Base-by-base conservation (phyloP, 192 early-diverging fungal species). In the Martensiomyces pterosporus region DNA sequence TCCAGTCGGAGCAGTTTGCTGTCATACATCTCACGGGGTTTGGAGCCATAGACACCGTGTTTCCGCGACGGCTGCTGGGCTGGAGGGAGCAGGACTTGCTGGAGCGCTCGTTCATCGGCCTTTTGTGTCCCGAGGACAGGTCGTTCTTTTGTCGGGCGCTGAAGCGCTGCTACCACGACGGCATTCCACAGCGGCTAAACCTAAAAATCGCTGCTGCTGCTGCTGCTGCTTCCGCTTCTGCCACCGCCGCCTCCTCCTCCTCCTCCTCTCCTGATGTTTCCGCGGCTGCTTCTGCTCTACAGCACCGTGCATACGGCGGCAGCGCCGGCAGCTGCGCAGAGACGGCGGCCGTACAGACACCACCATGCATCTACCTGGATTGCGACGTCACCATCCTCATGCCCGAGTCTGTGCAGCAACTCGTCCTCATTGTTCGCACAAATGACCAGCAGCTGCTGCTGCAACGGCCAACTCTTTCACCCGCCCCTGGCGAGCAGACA, bases 371-470 rank as follows among this genome's bases (percentile, higher is more conserved):
- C n/a, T 60, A 57, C 27, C 13, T 72, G 19, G 58, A 48, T 22
- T 72, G 69, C 48, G 69, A 72, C 53, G 69, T 72, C 58, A 72
- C 69, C 10, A 54, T 72, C n/a, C 57, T 72, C 27, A 48, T 72
- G 52, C 69, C 69, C 29, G 69, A 72, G 37, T 38, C 57, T 29
- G 52, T 57, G 48, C 62, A 61, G 48, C 56, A 57, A 21, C 69
- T 58, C 15, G 69, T 72, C 52, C 61, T 72, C 10, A 40, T 72
- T 52, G 69, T 65, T 25, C 52, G 57, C n/a, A 55, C 60, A 42
- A 63, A 35, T 49, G 66, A 69, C 52, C 61, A 32, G 29, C 41
- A 44, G 45, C 26, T 12, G 46, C 46, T 35, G 18, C 54, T 16
- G 32, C 55, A 36, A 37, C 43, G 36, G 22, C n/a, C n/a, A n/a